Evolutionary conservation across 1,139 yeast genomes (phyloP).

Genomic region (Yamadazyma dushanensis): DNA sequence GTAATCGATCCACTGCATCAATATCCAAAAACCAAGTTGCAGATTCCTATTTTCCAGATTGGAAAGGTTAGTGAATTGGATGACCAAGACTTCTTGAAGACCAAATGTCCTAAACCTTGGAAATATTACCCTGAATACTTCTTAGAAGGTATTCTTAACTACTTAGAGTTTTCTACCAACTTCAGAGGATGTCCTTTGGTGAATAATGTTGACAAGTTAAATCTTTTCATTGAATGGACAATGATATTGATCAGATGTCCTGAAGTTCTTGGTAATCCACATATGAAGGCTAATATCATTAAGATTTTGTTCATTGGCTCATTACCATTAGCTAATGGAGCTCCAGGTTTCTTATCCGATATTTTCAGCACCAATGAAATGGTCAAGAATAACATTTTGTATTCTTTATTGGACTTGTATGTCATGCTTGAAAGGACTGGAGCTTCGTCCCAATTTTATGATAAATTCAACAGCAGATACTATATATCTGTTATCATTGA

Average conservation of each 20-base stretch:
- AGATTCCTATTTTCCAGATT: constrained; percentile 67
- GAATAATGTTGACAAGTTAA: constrained; percentile 49
- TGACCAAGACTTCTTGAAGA: constrained; percentile 65
- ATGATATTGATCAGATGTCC: constrained; percentile 81
- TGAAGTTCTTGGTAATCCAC: constrained; percentile 86
- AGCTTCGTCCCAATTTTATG: constrained; percentile 92
- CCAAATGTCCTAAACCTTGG: constrained; percentile 73
- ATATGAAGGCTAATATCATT: constrained; percentile 79
- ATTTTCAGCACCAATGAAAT: constrained; percentile 64
- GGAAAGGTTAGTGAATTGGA: constrained; percentile 51
- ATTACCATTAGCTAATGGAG: constrained; percentile 53
- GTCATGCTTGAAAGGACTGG: constrained; percentile 97
- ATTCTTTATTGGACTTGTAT: constrained; percentile 83
- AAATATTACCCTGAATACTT: constrained; percentile 83
- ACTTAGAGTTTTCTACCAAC: constrained; percentile 64
- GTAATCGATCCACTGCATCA: constrained; percentile 69
- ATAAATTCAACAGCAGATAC: constrained; percentile 88
- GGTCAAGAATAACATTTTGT: constrained; percentile 67
- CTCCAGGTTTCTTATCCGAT: constrained; percentile 71
- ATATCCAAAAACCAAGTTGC: constrained; percentile 57
- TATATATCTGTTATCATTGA: constrained; percentile 83
- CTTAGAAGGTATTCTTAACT: constrained; percentile 79
- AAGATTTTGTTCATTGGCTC: constrained; percentile 82
- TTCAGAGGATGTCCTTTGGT: constrained; percentile 62
- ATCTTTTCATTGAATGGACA: constrained; percentile 68